These are phyloP conservation scores for Neofusicoccum kwambonambiense DNA, from an alignment of 2,329 filamentous ascomycete genomes.

Conservation along the genomic window DNA sequence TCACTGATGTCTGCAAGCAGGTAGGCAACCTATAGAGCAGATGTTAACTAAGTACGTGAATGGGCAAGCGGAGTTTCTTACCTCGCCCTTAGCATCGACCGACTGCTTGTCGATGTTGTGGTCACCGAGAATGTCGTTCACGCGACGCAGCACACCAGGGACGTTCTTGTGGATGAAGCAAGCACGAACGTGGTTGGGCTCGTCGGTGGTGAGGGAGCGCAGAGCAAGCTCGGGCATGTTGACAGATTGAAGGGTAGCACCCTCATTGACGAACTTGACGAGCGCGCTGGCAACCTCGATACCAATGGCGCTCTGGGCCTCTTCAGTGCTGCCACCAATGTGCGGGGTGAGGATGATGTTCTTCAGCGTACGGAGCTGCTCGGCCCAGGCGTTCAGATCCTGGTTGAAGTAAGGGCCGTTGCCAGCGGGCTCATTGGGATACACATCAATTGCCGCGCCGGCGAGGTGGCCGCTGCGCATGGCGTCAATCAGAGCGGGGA, in stretches of 20 bases:
- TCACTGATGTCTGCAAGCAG: constrained; percentile 96
- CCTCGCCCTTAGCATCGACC: constrained; percentile 89
- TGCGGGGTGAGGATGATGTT: constrained; percentile 96
- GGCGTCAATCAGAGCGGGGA: constrained; percentile 83
- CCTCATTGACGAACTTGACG: constrained; percentile 93
- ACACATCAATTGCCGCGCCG: constrained; percentile 94
- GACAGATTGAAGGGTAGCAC: constrained; percentile 84
- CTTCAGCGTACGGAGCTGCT: constrained; percentile 79
- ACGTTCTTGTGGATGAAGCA: constrained; percentile 98
- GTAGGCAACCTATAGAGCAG: constrained; percentile 67
- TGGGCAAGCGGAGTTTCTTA: constrained; percentile 31
- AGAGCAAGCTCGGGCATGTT: constrained; percentile 95
- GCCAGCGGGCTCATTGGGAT: constrained; percentile 86
- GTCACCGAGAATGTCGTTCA: constrained; percentile 90
- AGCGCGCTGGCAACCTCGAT: constrained; percentile 87
- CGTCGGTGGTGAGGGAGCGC: constrained; percentile 84
- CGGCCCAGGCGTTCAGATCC: constrained; percentile 77
- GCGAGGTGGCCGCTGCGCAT: constrained; percentile 84
- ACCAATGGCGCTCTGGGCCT: constrained; percentile 94
- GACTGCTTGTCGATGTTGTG: constrained; percentile 99
- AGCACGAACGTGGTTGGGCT: constrained; percentile 84
- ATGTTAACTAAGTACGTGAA: neutral
- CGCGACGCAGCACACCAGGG: constrained; percentile 88
- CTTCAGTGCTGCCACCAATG: constrained; percentile 96
- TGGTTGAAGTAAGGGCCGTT: constrained; percentile 95